Conservation (phyloP, 345 rosid species). For the Abelmoschus esculentus region DNA sequence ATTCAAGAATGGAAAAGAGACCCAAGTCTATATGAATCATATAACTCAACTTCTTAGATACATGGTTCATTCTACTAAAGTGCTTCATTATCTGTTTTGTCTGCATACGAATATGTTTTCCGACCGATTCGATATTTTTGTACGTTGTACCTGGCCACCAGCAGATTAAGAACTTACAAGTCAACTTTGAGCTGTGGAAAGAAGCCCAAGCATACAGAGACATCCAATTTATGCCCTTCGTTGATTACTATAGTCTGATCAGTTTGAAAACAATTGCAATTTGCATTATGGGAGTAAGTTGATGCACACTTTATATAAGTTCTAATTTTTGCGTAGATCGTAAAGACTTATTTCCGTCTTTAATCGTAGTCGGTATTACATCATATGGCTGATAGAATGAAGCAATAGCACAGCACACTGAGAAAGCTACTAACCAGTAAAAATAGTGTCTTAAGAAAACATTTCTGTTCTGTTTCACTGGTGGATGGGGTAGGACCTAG, state of each 20-base stretch:
- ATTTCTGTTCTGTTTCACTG: background rate
- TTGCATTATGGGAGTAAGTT: constrained; percentile 79
- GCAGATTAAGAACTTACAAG: constrained; percentile 67
- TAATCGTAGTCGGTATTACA: background rate
- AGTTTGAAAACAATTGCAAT: constrained; percentile 74
- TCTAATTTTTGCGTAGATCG: background rate
- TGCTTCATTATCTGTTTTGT: background rate
- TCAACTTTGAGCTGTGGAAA: constrained; percentile 78
- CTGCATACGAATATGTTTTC: background rate
- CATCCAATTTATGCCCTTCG: constrained; percentile 87
- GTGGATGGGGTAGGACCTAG: background rate
- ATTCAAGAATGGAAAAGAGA: background rate
- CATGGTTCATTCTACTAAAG: background rate
- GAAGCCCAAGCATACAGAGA: constrained; percentile 82
- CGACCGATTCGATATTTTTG: constrained; percentile 10
- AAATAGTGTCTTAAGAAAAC: no score
- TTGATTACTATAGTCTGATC: constrained; percentile 78
- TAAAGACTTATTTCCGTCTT: background rate
- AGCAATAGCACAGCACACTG: background rate
- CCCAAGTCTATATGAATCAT: background rate
- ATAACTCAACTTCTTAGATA: background rate
- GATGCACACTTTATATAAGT: background rate
- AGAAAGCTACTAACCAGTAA: background rate
- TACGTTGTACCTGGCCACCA: constrained; percentile 7
- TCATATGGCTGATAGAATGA: background rate